phyloP scores from a whole-genome alignment of 768 basidiomycete species.

The Suillus bovinus region DNA sequence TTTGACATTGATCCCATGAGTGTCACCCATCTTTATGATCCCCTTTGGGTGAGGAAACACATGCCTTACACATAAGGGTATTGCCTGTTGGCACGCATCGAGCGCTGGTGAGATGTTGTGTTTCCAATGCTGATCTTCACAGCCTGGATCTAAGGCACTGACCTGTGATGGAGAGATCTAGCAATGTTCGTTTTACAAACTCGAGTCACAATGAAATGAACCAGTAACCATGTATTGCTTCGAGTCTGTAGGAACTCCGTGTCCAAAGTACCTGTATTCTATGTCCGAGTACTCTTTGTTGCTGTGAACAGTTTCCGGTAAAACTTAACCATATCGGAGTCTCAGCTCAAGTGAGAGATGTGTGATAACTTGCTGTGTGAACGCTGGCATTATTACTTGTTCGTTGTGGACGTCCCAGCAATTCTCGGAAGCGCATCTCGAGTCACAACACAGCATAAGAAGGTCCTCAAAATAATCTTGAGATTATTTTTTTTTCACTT shows the following conservation, averaged over 20 bases:
- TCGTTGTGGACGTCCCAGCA: background rate
- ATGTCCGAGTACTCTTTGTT: background rate
- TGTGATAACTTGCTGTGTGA: slow-evolving; percentile 2
- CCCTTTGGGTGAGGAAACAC: background rate
- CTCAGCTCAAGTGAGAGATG: background rate
- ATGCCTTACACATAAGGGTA: slow-evolving; percentile 6
- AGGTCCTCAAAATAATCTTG: background rate
- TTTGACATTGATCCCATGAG: slow-evolving; percentile 11
- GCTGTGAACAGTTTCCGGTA: background rate
- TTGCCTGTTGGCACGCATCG: slow-evolving; percentile 2
- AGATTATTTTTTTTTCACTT: slow-evolving; percentile 1
- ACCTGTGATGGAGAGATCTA: slow-evolving; percentile 2
- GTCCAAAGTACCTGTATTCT: background rate
- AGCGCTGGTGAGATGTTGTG: slow-evolving; percentile 4
- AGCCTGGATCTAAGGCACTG: slow-evolving; percentile 7
- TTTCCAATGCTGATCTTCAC: slow-evolving; percentile 16
- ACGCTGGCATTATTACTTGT: background rate
- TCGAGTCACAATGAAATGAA: background rate
- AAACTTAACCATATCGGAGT: background rate
- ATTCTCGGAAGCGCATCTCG: background rate
- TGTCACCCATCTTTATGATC: slow-evolving; percentile 6
- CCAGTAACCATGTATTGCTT: slow-evolving; percentile 1
- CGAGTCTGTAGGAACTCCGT: background rate
- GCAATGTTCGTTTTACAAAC: slow-evolving; percentile 1
- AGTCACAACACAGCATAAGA: background rate